phyloP scores from a whole-genome alignment of 805 yeast species.

The Helenozyma rhizophorensis region DNA sequence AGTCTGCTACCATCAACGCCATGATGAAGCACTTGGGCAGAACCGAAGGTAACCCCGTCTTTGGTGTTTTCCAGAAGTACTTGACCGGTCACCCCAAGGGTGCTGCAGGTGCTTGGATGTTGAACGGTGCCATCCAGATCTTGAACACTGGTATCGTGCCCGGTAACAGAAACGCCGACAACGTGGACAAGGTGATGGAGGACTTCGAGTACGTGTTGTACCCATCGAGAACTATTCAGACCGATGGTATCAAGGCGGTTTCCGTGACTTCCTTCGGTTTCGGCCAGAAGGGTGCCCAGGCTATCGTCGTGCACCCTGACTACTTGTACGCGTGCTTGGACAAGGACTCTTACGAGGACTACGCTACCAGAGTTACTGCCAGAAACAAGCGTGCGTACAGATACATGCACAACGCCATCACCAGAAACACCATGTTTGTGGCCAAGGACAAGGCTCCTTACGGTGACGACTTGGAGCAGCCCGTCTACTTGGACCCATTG shows the following conservation, averaged over 20 bases:
- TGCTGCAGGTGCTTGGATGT: conserved; percentile 99
- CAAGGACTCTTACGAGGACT: conserved; percentile 64
- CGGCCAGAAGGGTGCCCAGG: conserved; percentile 99
- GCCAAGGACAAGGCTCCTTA: conserved; percentile 95
- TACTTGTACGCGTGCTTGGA: conserved; percentile 84
- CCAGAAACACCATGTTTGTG: conserved; percentile 84
- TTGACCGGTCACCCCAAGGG: conserved; percentile 99
- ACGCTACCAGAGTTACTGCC: conserved; percentile 62
- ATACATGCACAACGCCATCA: conserved; percentile 92
- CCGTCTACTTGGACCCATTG: conserved; percentile 93
- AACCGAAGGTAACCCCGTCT: conserved; percentile 94
- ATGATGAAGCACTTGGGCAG: conserved; percentile 97
- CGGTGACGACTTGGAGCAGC: conserved; percentile 78
- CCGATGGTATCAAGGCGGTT: conserved; percentile 96
- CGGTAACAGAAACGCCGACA: conserved; percentile 98
- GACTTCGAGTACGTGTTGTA: conserved; percentile 83
- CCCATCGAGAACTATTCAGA: conserved; percentile 90
- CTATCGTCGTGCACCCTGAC: conserved; percentile 86
- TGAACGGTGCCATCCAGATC: conserved; percentile 95
- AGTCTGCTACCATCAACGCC: conserved; percentile 80
- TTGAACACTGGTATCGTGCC: conserved; percentile 92
- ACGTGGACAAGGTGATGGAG: conserved; percentile 79
- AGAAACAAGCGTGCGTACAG: conserved; percentile 90
- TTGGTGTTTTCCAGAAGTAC: conserved; percentile 98
- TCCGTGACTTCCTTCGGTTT: conserved; percentile 97